Percentiles rank a stretch among this genome's conserved stretches.
Evolutionary conservation across 2,329 filamentous ascomycete genomes (phyloP).

Genomic region (Drechslerella stenobrocha): DNA sequence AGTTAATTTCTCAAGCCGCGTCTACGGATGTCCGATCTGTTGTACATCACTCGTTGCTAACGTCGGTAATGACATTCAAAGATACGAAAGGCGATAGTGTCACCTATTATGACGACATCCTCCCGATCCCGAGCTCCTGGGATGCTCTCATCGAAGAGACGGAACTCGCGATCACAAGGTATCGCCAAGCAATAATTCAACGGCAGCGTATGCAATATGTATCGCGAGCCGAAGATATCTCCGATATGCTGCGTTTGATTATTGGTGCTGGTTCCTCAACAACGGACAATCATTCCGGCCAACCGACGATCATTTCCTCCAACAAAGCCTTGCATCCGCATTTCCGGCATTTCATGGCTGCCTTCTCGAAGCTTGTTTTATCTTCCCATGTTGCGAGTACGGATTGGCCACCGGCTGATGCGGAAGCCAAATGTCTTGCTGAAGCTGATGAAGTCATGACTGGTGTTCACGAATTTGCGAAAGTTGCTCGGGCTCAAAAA

Average conservation of each 20-base stretch:
- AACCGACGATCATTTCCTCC: conserved; percentile 97
- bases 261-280: conserved; percentile 95
- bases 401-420: conserved; percentile 92
- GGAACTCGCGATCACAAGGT: conserved; percentile 84
- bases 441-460: conserved; percentile 96
- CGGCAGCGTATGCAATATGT: conserved; percentile 88
- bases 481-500: conserved; percentile 88
- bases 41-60: conserved; percentile 22
- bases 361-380: conserved; percentile 97
- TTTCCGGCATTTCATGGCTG: conserved; percentile 99
- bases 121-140: conserved; percentile 80
- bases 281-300: conserved; percentile 97
- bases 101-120: conserved; percentile 83
- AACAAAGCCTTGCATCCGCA: conserved; percentile 97
- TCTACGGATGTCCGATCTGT: not conserved
- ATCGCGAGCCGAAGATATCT: conserved; percentile 93
- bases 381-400: conserved; percentile 97
- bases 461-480: conserved; percentile 93
- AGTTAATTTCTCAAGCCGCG: conserved; percentile 15
- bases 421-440: conserved; percentile 89
- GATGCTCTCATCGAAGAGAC: conserved; percentile 87
- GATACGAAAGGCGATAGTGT: conserved; percentile 46
- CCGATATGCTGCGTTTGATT: conserved; percentile 87
- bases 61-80: conserved; percentile 14
- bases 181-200: conserved; percentile 83